Percentiles rank a stretch among this genome's conserved stretches.
These are phyloP conservation scores for Russula griseocarnosa DNA, from an alignment of 768 basidiomycete species.

Conservation along the genomic window DNA sequence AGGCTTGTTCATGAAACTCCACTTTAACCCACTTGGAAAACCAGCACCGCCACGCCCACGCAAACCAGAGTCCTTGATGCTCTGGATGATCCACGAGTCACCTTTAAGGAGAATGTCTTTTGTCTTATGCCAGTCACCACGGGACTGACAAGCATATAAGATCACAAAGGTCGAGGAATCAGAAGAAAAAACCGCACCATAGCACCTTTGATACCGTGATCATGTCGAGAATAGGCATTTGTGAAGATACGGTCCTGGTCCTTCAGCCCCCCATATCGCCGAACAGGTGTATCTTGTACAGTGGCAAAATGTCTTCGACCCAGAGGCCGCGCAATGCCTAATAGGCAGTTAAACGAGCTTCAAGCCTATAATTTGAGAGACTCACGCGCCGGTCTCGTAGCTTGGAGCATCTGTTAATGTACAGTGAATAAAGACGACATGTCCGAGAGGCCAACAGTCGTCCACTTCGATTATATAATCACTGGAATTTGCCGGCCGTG, in stretches of 20 bases:
- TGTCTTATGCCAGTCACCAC: slow-evolving; percentile 97
- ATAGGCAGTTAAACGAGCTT: background rate
- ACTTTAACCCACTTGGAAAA: slow-evolving; percentile 94
- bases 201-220: slow-evolving; percentile 92
- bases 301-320: slow-evolving; percentile 54
- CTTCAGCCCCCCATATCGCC: slow-evolving; percentile 88
- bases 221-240: slow-evolving; percentile 83
- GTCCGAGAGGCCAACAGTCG: background rate
- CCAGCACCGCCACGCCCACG: slow-evolving; percentile 96
- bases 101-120: slow-evolving; percentile 96
- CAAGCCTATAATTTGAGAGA: background rate
- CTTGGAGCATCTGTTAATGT: slow-evolving; percentile 25
- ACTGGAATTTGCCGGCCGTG: slow-evolving; percentile 3
- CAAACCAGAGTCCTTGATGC: slow-evolving; percentile 92
- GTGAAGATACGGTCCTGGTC: slow-evolving; percentile 95
- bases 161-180: background rate
- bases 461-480: slow-evolving; percentile 12
- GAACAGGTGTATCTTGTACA: slow-evolving; percentile 77
- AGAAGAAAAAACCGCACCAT: slow-evolving; percentile 45
- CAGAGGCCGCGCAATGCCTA: slow-evolving; percentile 22
- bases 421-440: slow-evolving; percentile 7
- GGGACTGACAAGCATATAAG: slow-evolving; percentile 47
- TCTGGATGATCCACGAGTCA: slow-evolving; percentile 95
- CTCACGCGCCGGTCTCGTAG: slow-evolving; percentile 24
- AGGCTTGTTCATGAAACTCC: slow-evolving; percentile 96